Percentiles rank a stretch among this genome's conserved stretches.
Conservation (phyloP, 805 yeast species). For the Candida broadrunensis region DNA sequence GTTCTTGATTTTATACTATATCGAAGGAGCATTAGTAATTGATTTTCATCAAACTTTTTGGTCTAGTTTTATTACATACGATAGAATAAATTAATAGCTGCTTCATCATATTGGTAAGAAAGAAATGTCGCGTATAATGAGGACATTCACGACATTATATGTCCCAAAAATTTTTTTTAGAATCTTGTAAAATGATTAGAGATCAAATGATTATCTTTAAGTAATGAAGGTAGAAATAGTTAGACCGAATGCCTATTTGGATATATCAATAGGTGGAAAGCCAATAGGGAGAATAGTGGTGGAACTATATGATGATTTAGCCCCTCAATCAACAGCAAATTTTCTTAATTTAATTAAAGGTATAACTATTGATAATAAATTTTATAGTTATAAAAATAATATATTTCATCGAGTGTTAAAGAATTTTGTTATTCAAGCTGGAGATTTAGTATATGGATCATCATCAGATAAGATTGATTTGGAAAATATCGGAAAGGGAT, state of each 20-base stretch:
- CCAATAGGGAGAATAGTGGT: slow-evolving; percentile 59
- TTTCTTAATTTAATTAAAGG: slow-evolving; percentile 47
- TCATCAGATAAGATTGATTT: background rate
- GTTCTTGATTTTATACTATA: too few species aligned
- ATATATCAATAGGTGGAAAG: slow-evolving; percentile 43
- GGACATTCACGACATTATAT: too few species aligned
- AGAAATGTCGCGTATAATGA: too few species aligned
- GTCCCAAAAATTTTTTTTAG: background rate
- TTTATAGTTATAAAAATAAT: slow-evolving; percentile 38
- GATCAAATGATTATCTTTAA: background rate
- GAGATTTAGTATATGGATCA: slow-evolving; percentile 47
- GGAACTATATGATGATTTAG: slow-evolving; percentile 45
- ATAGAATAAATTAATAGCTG: too few species aligned
- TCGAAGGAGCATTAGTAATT: too few species aligned
- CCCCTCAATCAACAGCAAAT: slow-evolving; percentile 57
- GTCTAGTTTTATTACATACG: too few species aligned
- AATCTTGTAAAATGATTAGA: too few species aligned
- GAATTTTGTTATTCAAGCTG: slow-evolving; percentile 71
- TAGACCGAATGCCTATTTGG: slow-evolving; percentile 43
- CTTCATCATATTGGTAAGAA: too few species aligned
- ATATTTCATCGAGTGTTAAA: slow-evolving; percentile 62
- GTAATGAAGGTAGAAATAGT: slow-evolving; percentile 32
- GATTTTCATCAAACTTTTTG: too few species aligned
- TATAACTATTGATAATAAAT: slow-evolving; percentile 12
- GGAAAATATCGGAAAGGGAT: slow-evolving; percentile 35